Conservation (phyloP, 805 yeast genomes). For the Ogataea angusta region DNA sequence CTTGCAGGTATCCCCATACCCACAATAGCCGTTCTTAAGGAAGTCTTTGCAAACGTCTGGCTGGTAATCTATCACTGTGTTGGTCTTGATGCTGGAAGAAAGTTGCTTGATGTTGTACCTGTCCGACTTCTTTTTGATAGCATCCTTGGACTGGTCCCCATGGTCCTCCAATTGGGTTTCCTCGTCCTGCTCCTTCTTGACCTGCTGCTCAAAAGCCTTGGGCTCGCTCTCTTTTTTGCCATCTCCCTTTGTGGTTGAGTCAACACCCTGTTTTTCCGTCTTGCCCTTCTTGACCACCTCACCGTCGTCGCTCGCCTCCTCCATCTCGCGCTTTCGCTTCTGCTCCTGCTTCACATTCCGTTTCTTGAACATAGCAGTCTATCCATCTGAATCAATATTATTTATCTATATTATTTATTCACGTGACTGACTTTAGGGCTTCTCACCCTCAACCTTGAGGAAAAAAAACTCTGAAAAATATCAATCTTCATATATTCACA, state of each 20-base stretch:
- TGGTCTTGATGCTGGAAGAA: constrained; percentile 52
- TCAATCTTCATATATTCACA: constrained; percentile 13
- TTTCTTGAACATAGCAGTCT: constrained; percentile 38
- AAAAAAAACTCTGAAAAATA: constrained; percentile 6
- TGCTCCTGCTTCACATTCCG: constrained; percentile 24
- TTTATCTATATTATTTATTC: neutral
- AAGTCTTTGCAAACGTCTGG: constrained; percentile 94
- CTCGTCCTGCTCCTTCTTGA: too few species aligned
- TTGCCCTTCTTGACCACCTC: constrained; percentile 2
- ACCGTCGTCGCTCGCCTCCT: neutral
- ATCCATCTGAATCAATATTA: neutral
- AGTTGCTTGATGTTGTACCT: constrained; percentile 23
- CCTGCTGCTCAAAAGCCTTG: too few species aligned
- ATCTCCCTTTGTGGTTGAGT: neutral
- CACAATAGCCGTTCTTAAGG: constrained; percentile 89
- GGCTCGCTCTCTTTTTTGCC: constrained; percentile 22
- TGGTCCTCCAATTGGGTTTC: constrained; percentile 9
- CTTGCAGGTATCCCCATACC: constrained; percentile 96
- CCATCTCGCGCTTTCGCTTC: constrained; percentile 8
- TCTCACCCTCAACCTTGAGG: constrained; percentile 7
- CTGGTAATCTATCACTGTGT: constrained; percentile 78
- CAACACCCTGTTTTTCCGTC: neutral
- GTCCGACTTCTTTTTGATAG: neutral
- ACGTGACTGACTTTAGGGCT: constrained; percentile 4
- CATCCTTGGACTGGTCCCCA: neutral